phyloP scores from a whole-genome alignment of 768 basidiomycete genomes.

The Hemileccinum rubropunctum region DNA sequence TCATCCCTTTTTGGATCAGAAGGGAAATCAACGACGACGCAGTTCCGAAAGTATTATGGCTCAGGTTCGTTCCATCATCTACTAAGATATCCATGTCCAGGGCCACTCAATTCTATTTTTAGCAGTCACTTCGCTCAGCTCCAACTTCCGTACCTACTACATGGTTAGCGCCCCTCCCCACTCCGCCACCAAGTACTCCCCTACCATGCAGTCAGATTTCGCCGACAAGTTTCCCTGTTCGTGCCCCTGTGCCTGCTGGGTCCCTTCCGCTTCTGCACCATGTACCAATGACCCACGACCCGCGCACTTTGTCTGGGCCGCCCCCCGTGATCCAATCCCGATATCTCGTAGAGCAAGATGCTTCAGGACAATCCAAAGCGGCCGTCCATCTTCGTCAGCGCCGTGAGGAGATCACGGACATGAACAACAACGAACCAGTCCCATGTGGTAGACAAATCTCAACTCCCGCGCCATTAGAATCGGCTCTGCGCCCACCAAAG shows the following conservation, averaged over 20 bases:
- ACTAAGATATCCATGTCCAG: background rate
- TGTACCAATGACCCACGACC: background rate
- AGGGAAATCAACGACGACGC: slow-evolving; percentile 4
- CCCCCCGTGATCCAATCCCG: slow-evolving; percentile 1
- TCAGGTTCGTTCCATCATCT: slow-evolving; percentile 19
- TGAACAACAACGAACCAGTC: background rate
- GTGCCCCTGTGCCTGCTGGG: slow-evolving; percentile 6
- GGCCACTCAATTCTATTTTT: background rate
- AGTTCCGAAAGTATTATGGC: slow-evolving; percentile 14
- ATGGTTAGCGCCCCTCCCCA: slow-evolving; percentile 18
- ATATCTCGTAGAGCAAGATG: background rate
- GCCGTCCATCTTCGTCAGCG: background rate
- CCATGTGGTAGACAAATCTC: background rate
- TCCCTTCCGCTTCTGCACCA: slow-evolving; percentile 8
- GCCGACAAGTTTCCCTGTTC: slow-evolving; percentile 10
- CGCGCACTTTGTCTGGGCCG: slow-evolving; percentile 4
- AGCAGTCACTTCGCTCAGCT: slow-evolving; percentile 13
- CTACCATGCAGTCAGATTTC: slow-evolving; percentile 5
- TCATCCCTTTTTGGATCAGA: slow-evolving; percentile 7
- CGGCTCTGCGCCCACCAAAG: slow-evolving; percentile 11
- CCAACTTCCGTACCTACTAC: slow-evolving; percentile 12
- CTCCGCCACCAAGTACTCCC: slow-evolving; percentile 18
- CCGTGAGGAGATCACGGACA: background rate
- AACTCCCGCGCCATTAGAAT: background rate
- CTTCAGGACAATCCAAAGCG: slow-evolving; percentile 1